Percentiles rank a stretch among this genome's conserved stretches.
Evolutionary conservation across 2,329 filamentous ascomycete species (phyloP).

Genomic region (Hypoxylon sp.): DNA sequence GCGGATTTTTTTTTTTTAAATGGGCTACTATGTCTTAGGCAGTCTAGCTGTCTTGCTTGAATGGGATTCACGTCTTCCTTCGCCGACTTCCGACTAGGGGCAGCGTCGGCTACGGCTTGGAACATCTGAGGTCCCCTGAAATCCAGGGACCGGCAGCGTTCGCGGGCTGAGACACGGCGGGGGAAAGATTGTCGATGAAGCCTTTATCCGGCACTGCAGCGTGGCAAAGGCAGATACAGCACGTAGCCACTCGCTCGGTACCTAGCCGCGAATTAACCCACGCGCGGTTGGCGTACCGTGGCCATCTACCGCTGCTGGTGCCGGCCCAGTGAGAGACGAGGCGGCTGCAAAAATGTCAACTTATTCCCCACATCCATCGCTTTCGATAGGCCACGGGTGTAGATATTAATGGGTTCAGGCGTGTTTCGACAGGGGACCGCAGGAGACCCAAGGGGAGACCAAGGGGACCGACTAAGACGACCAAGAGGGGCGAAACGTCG

Average conservation of each 20-base stretch:
- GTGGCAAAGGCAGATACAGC: conserved; percentile 36
- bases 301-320: conserved; percentile 43
- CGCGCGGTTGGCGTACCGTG: conserved; percentile 24
- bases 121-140: background rate
- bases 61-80: background rate
- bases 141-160: conserved; percentile 15
- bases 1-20: conserved; percentile 2
- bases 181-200: conserved; percentile 29
- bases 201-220: conserved; percentile 41
- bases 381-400: conserved; percentile 17
- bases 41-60: conserved; percentile 3
- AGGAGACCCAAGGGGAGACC: too few species aligned
- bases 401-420: background rate
- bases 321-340: conserved; percentile 31
- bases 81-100: background rate
- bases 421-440: conserved; percentile 1
- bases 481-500: conserved; percentile 21
- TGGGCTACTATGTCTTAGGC: too few species aligned
- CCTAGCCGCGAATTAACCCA: conserved; percentile 33
- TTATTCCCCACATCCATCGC: conserved; percentile 34
- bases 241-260: conserved; percentile 31
- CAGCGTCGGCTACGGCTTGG: background rate
- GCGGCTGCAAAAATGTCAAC: conserved; percentile 22
- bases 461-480: background rate
- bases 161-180: conserved; percentile 10